phyloP scores from a whole-genome alignment of 1,284 basidiomycete genomes.

The Cutaneotrichosporon dermatis region DNA sequence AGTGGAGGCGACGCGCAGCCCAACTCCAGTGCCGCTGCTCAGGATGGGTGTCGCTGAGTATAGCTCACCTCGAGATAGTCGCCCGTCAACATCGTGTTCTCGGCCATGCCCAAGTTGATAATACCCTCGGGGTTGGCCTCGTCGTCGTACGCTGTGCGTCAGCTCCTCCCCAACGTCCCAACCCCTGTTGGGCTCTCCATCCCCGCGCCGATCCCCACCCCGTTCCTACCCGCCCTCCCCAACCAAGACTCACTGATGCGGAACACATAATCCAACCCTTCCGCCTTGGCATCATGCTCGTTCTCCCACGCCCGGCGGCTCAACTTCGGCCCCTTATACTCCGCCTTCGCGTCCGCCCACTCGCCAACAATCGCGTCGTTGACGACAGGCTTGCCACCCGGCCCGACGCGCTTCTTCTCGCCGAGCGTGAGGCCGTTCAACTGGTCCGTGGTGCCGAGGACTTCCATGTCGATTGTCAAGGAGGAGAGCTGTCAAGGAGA shows the following conservation, averaged over 20 bases:
- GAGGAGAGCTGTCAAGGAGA: too few relatives aligned
- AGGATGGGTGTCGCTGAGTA: too few relatives aligned
- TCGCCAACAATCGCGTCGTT: slow-evolving; percentile 9
- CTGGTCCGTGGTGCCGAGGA: neutral
- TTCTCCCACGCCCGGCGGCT: slow-evolving; percentile 2
- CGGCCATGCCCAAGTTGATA: slow-evolving; percentile 21
- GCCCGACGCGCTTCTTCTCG: neutral
- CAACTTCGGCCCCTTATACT: slow-evolving; percentile 12
- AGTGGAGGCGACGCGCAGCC: too few relatives aligned
- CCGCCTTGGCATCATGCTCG: neutral
- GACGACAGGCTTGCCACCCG: neutral
- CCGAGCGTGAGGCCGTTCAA: neutral
- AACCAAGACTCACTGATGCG: slow-evolving; percentile 8
- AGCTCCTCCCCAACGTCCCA: neutral
- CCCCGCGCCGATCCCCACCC: too few relatives aligned
- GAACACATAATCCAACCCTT: slow-evolving; percentile 15
- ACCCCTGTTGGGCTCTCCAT: too few relatives aligned
- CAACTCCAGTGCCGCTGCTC: neutral
- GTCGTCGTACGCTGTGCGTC: slow-evolving; percentile 12
- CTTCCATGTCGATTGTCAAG: too few relatives aligned
- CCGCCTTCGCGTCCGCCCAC: slow-evolving; percentile 8
- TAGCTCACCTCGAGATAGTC: slow-evolving; percentile 16
- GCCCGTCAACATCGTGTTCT: slow-evolving; percentile 17
- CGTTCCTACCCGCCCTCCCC: too few relatives aligned
- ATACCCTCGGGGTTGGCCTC: slow-evolving; percentile 12